These are phyloP conservation scores for Elsinoe arachidis DNA, from an alignment of 2,329 filamentous ascomycete genomes.

Conservation along the genomic window DNA sequence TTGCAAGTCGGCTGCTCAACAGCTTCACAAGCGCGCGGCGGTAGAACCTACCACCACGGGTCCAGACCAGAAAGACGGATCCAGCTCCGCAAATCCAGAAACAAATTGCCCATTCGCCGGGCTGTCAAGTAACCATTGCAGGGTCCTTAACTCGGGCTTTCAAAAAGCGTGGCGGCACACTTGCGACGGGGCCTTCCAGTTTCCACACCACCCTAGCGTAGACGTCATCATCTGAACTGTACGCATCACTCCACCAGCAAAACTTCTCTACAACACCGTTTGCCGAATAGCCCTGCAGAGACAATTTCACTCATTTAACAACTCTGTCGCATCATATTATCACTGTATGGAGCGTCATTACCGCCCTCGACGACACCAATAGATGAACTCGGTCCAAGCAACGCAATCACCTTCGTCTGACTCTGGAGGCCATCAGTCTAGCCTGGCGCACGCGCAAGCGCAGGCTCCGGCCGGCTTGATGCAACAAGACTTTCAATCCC, in stretches of 20 bases:
- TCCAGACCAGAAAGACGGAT: neutral
- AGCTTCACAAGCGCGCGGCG: neutral
- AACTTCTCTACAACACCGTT: slow-evolving; percentile 7
- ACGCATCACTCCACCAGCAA: slow-evolving; percentile 12
- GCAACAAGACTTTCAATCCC: slow-evolving; percentile 30
- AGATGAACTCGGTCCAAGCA: slow-evolving; percentile 1
- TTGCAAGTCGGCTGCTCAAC: neutral
- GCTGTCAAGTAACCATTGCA: slow-evolving; percentile 11
- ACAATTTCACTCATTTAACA: neutral
- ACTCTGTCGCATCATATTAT: neutral
- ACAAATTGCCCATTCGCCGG: slow-evolving; percentile 9
- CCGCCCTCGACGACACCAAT: neutral
- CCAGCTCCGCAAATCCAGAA: neutral
- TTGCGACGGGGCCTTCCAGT: slow-evolving; percentile 9
- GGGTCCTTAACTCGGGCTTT: slow-evolving; percentile 1
- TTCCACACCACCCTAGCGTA: slow-evolving; percentile 9
- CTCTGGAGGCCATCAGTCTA: slow-evolving; percentile 3
- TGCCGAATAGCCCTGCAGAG: neutral
- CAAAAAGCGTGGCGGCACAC: neutral
- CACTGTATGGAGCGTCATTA: neutral
- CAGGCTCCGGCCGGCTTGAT: slow-evolving; percentile 30
- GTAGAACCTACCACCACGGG: neutral
- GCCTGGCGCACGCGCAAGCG: slow-evolving; percentile 12
- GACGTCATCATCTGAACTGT: slow-evolving; percentile 10
- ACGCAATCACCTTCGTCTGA: slow-evolving; percentile 1